These are phyloP conservation scores for Xanthoconium separans DNA, from an alignment of 1,284 basidiomycete species.

Conservation along the genomic window DNA sequence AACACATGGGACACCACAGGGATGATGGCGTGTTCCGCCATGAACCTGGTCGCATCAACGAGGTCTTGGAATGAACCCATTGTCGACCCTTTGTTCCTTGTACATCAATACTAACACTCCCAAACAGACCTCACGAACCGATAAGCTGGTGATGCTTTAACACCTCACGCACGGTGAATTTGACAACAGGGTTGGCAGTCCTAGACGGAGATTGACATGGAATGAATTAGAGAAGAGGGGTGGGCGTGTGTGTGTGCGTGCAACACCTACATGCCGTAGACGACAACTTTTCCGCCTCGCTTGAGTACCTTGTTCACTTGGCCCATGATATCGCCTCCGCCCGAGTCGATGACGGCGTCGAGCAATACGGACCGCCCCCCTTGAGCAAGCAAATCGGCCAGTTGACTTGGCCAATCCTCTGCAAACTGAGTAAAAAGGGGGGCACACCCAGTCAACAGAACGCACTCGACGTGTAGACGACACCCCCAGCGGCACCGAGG, in stretches of 20 bases:
- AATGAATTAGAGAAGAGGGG: constrained; percentile 8
- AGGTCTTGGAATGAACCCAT: constrained; percentile 86
- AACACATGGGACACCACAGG: constrained; percentile 77
- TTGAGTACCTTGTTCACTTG: constrained; percentile 61
- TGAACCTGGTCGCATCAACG: constrained; percentile 67
- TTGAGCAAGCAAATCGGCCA: constrained; percentile 50
- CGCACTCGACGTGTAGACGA: constrained; percentile 69
- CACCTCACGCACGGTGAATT: constrained; percentile 81
- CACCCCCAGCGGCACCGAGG: constrained; percentile 79
- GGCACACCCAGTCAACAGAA: constrained; percentile 8
- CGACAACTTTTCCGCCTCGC: constrained; percentile 70
- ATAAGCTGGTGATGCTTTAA: constrained; percentile 74
- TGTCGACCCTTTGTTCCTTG: constrained; percentile 57
- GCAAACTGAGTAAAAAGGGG: background rate
- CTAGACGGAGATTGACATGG: constrained; percentile 37
- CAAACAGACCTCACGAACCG: constrained; percentile 43
- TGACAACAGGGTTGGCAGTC: constrained; percentile 64
- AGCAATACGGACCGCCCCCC: constrained; percentile 38
- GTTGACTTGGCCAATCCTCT: constrained; percentile 66
- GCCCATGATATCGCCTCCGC: constrained; percentile 74
- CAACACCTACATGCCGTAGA: constrained; percentile 70
- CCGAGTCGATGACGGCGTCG: constrained; percentile 79
- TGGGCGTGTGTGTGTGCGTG: background rate
- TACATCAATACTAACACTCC: constrained; percentile 10
- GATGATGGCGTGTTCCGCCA: constrained; percentile 64